These are phyloP conservation scores for Botrytis hyacinthi DNA, from an alignment of 2,329 filamentous ascomycete species.

Conservation along the genomic window DNA sequence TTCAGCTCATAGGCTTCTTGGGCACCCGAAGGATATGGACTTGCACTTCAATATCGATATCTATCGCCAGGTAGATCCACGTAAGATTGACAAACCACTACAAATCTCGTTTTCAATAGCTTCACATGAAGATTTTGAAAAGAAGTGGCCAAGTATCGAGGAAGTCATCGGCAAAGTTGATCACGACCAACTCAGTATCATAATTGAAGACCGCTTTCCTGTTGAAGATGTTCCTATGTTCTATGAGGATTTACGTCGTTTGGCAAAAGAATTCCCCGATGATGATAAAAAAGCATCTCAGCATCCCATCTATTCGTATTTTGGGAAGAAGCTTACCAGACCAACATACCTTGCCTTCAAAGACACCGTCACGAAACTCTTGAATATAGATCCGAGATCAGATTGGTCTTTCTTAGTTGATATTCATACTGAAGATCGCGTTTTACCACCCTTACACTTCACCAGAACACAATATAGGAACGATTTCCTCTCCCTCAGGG, in stretches of 20 bases:
- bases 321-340: not conserved
- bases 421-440: conserved; percentile 4
- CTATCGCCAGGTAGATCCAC: conserved; percentile 9
- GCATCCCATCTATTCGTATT: conserved; percentile 13
- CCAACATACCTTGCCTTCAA: conserved; percentile 13
- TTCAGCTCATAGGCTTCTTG: conserved; percentile 8
- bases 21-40: not conserved
- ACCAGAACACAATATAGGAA: conserved; percentile 13
- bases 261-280: conserved; percentile 6
- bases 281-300: not conserved
- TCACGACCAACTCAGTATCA: conserved; percentile 15
- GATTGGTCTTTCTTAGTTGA: conserved; percentile 16
- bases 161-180: conserved; percentile 7
- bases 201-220: conserved; percentile 8
- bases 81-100: conserved; percentile 10
- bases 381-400: conserved; percentile 16
- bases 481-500: conserved; percentile 6
- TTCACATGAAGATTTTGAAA: not conserved
- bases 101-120: not conserved
- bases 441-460: not conserved
- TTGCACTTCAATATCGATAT: conserved; percentile 6
- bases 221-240: not conserved
- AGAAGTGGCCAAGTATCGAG: not conserved
- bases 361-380: conserved; percentile 4
- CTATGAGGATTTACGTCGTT: not conserved